These are phyloP conservation scores for Leishmania arabica DNA, from an alignment of 208 protist species.

Conservation along the genomic window DNA sequence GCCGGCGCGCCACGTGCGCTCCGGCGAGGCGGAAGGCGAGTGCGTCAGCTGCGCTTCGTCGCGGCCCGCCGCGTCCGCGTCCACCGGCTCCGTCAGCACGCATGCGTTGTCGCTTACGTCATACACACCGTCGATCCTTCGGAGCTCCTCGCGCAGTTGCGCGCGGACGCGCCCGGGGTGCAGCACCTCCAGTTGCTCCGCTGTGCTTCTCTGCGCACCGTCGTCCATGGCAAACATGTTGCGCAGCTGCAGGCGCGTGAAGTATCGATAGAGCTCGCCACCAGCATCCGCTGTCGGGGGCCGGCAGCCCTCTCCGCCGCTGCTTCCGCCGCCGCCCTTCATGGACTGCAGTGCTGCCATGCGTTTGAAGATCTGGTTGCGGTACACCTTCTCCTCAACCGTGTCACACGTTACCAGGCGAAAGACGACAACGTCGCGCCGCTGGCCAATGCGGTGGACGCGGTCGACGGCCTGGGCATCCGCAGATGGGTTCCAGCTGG, in stretches of 20 bases:
- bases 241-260: conserved; percentile 81
- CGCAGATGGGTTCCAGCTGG: conserved; percentile 96
- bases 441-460: conserved; percentile 98
- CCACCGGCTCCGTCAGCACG: conserved; percentile 50
- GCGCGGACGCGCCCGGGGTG: conserved; percentile 49
- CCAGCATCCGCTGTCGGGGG: background rate
- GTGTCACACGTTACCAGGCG: conserved; percentile 95
- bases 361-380: conserved; percentile 97
- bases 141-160: conserved; percentile 15
- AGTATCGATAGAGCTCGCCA: conserved; percentile 70
- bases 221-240: conserved; percentile 77
- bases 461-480: conserved; percentile 98
- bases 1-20: background rate
- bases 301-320: background rate
- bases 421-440: conserved; percentile 93
- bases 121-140: conserved; percentile 43
- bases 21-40: background rate
- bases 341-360: conserved; percentile 69
- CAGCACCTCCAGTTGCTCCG: conserved; percentile 60
- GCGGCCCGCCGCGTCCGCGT: conserved; percentile 6
- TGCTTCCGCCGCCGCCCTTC: background rate
- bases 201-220: conserved; percentile 56
- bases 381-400: conserved; percentile 98
- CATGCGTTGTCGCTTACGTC: conserved; percentile 76
- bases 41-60: background rate